Percentiles rank a stretch among this genome's conserved stretches.
These are phyloP conservation scores for Secale cereale DNA, from an alignment of 176 grass and related monocot species.

Conservation along the genomic window DNA sequence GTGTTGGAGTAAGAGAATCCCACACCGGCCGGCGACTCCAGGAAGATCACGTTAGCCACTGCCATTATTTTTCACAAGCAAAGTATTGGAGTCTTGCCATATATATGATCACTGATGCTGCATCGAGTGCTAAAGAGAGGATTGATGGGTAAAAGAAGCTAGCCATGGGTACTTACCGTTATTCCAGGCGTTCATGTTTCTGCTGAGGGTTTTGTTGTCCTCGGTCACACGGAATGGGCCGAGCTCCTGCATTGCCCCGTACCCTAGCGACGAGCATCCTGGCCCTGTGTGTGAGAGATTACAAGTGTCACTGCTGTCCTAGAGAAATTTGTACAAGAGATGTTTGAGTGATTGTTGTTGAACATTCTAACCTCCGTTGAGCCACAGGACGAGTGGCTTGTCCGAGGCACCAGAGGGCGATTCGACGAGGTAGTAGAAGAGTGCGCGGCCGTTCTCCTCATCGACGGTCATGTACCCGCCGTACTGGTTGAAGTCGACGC, in stretches of 20 bases:
- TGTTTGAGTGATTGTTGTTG: background rate
- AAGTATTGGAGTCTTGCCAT: background rate
- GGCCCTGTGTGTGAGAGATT: conserved; percentile 19
- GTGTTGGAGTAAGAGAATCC: conserved; percentile 59
- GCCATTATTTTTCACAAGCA: background rate
- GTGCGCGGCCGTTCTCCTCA: conserved; percentile 28
- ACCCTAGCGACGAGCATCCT: conserved; percentile 54
- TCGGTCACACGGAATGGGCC: conserved; percentile 45
- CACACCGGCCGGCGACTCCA: conserved; percentile 52
- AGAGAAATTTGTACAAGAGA: background rate
- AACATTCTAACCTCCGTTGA: conserved; percentile 59
- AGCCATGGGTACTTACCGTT: background rate
- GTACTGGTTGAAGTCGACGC: conserved; percentile 50
- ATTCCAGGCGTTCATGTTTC: conserved; percentile 53
- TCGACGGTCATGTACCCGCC: conserved; percentile 49
- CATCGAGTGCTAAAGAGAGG: no score
- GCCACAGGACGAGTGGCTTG: conserved; percentile 63
- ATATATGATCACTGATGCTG: background rate
- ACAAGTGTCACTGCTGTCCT: background rate
- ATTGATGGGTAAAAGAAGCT: no score
- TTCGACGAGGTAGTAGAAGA: conserved; percentile 69
- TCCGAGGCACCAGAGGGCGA: background rate
- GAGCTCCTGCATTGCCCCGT: conserved; percentile 50
- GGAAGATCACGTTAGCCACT: conserved; percentile 55
- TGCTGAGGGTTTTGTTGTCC: conserved; percentile 50